These are phyloP conservation scores for Xylaria hypoxylon DNA, from an alignment of 2,329 filamentous ascomycete species.

Conservation along the genomic window DNA sequence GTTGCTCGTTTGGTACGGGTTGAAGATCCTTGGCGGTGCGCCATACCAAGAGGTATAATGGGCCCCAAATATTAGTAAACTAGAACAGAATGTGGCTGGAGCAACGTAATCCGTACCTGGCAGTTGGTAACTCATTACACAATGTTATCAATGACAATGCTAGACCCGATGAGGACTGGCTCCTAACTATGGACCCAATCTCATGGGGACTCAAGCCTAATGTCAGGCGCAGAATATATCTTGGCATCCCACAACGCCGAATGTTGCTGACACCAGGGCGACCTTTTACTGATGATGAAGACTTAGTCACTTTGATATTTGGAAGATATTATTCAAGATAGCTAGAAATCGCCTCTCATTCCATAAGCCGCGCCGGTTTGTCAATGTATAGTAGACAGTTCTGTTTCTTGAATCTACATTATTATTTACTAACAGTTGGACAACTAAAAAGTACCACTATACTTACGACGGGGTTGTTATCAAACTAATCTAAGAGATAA, in stretches of 20 bases:
- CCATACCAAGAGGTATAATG: not conserved
- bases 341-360: not conserved
- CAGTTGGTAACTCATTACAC: constrained; percentile 24
- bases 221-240: constrained; percentile 4
- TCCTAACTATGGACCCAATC: not conserved
- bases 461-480: not conserved
- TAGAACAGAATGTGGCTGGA: constrained; percentile 1
- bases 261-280: not conserved
- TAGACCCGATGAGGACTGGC: constrained; percentile 10
- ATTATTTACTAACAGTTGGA: not conserved
- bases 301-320: not conserved
- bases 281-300: not conserved
- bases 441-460: too few relatives aligned
- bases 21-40: not conserved
- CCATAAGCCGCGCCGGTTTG: not conserved
- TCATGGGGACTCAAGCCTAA: not conserved
- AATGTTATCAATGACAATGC: not conserved
- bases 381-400: not conserved
- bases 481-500: too few relatives aligned
- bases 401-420: not conserved
- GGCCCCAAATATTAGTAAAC: constrained; percentile 12
- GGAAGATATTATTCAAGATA: constrained; percentile 13
- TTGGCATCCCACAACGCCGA: constrained; percentile 36
- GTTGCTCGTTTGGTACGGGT: not conserved
- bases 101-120: not conserved